Evolutionary conservation across 202 grass and related monocot species (phyloP), one percentile per base, ranked within the genome.

Genomic region (Musa balbisiana): DNA sequence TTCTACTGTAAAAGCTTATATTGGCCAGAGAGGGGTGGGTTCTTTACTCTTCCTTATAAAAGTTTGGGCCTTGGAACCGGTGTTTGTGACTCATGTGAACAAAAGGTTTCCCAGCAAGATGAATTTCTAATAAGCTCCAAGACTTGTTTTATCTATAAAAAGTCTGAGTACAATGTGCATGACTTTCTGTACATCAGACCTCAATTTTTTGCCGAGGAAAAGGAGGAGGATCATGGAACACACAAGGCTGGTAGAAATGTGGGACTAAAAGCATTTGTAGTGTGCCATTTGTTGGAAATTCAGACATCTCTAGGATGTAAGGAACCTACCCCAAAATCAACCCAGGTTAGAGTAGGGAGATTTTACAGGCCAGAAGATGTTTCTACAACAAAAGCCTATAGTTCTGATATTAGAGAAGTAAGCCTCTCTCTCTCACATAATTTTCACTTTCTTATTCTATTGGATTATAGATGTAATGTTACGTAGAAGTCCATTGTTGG

Each of bases 371-470:
- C 95, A 83, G 91, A 99, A 79, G 89, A 99, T 78, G 79, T 95
- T 76, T 99, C 89, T 9, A 60, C 89, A 69, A 71, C 73, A 51
- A 99, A 99, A 92, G 87, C 89, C 79, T 99, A 99, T 77, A 53
- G 68, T 76, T 99, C 95, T 4, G 95, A 99, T 80, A 91, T 99
- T 67, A 89, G 95, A 99, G 95, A 99, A 84, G 95, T 99, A 83
- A 65, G 62, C 29, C 49, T 83, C 20, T 64, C 22, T 43, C 33
- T 43, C 33, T 43, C 33, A 6, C 33, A 43, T 6, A 43, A 27
- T 5, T 43, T 43, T 43, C 33, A 43, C 33, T 43, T 43, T 43
- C 33, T 43, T 6, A 43, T 43, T 43, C 33, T 43, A 43, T 43
- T 43, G 33, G 4, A 43, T 43, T 43, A 43, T 43, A 43, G 33